Evolutionary conservation across 2,329 filamentous ascomycete species (phyloP), one percentile per base, ranked within the genome.

Genomic region (Exserohilum rostratum): DNA sequence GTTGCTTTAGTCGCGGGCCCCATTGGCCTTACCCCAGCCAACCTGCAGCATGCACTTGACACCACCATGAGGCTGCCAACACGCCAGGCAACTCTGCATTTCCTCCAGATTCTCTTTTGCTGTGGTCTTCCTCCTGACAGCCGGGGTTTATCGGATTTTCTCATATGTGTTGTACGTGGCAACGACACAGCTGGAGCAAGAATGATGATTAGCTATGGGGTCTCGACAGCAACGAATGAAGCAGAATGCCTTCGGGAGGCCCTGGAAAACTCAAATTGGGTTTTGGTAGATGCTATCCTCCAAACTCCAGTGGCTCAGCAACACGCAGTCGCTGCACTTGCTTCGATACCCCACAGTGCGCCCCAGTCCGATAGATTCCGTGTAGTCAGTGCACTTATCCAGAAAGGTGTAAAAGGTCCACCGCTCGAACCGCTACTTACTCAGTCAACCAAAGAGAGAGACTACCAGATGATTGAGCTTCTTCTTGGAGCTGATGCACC

Each of bases 91-190:
- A 61, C 70, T 9, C 57, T 69, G 31, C 65, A 63, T 5, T 74
- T 68, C 35, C 47, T 75, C 5, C 68, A 72, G 35, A 53, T 75
- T 27, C 54, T 75, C 3, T 65, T 74, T 33, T 72, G 69, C 47
- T 75, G 71, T 45, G 70, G 72, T 12, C 55, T 75, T 13, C 58
- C 66, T 34, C 64, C 71, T 15, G 43, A 60, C 1, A 71, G 58
- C 27, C 63, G 67, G 11, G 61, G 63, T 5, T 57, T 75, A 13
- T 53, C 69, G 9, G 66, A 64, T 39, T 57, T 75, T 13, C 63
- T 75, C 3, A 57, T 71, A n/a, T 61, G 62, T 17, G 64, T 70
- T n/a, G 57, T 60, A 2, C 66, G 68, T 38, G 65, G 62, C 6
- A 67, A 73, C 29, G 65, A 71, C 20, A 65, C 65, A 11, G 39